Conservation (phyloP, 106 monocot genomes). For the Alisma plantagoaquatica region DNA sequence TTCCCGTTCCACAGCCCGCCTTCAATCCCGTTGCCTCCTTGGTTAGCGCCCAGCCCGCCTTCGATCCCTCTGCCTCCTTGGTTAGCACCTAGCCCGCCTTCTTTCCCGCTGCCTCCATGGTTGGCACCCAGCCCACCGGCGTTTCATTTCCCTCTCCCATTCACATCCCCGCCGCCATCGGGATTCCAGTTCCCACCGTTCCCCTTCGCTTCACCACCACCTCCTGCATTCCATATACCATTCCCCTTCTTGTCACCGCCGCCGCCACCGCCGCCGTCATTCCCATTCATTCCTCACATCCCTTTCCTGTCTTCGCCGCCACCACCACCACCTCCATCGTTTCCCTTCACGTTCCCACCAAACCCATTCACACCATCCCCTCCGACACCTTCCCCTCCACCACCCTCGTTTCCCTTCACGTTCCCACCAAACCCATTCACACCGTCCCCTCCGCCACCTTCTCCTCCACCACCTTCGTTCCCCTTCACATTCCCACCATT, state of each 20-base stretch:
- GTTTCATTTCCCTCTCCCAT: conserved; percentile 21
- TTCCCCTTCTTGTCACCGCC: conserved; percentile 31
- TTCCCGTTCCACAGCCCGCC: conserved; percentile 35
- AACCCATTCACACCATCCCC: conserved; percentile 14
- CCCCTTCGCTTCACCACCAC: conserved; percentile 17
- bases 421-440: conserved; percentile 12
- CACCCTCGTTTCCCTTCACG: conserved; percentile 2
- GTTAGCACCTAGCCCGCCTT: too few relatives aligned
- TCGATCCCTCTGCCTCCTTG: conserved; percentile 12
- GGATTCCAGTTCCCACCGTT: conserved; percentile 31
- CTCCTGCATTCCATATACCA: conserved; percentile 17
- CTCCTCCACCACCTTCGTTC: conserved; percentile 19
- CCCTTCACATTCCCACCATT: conserved; percentile 8
- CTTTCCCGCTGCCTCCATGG: too few relatives aligned
- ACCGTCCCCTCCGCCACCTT: conserved; percentile 11
- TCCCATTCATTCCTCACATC: too few relatives aligned
- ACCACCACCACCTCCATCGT: conserved; percentile 16
- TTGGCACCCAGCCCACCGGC: too few relatives aligned
- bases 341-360: conserved; percentile 2
- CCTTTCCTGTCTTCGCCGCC: too few relatives aligned
- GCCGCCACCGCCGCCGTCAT: conserved; percentile 22
- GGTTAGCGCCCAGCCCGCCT: too few relatives aligned
- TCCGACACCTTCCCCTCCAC: too few relatives aligned
- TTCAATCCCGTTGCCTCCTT: too few relatives aligned
- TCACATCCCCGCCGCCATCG: conserved; percentile 2